Percentiles rank a stretch among this genome's conserved stretches.
Evolutionary conservation across 371 early-diverging fungal species (phyloP).

Genomic region (Smittium culicis): DNA sequence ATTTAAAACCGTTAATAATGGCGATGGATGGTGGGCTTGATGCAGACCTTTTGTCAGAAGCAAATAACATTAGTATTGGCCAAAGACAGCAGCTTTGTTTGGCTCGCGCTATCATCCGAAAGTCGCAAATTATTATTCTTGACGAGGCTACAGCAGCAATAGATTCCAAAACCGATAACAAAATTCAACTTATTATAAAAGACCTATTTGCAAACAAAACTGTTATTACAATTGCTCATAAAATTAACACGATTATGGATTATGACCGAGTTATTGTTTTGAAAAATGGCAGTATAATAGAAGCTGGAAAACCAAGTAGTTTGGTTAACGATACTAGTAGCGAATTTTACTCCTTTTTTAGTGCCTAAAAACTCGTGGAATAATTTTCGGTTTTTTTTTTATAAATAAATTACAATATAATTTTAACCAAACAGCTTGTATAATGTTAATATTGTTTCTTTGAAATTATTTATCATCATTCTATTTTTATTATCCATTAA

Average conservation of each 20-base stretch:
- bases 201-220: constrained; percentile 45
- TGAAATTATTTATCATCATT: no score
- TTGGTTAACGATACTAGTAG: background rate
- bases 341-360: background rate
- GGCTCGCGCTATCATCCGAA: constrained; percentile 65
- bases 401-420: no score
- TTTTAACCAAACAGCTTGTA: no score
- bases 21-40: constrained; percentile 40
- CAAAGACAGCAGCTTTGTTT: constrained; percentile 78
- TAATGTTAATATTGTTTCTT: no score
- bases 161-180: constrained; percentile 49
- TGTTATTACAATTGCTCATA: constrained; percentile 71
- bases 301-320: background rate
- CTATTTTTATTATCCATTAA: no score
- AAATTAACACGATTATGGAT: constrained; percentile 63
- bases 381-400: no score
- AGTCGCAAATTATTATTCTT: constrained; percentile 58
- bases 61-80: constrained; percentile 71
- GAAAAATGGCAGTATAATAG: background rate
- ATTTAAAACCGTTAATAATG: background rate
- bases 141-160: constrained; percentile 81
- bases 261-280: constrained; percentile 54
- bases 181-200: constrained; percentile 51
- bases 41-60: constrained; percentile 48
- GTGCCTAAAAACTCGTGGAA: no score